These are phyloP conservation scores for Saussurea involucrata DNA, from an alignment of 129 eudicot species.

Conservation along the genomic window DNA sequence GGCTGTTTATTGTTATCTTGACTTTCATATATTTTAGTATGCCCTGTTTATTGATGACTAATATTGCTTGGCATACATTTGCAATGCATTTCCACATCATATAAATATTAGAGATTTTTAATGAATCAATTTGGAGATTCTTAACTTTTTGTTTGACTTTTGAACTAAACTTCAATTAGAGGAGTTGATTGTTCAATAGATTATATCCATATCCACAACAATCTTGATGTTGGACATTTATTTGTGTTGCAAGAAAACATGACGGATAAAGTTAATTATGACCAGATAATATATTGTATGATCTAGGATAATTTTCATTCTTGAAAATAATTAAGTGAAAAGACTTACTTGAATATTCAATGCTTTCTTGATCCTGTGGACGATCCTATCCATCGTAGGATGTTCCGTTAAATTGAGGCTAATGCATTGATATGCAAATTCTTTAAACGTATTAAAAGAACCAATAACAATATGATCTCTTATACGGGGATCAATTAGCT, in stretches of 20 bases:
- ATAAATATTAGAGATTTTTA: too few species aligned
- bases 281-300: neutral
- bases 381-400: neutral
- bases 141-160: neutral
- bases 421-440: conserved; percentile 11
- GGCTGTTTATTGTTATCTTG: too few species aligned
- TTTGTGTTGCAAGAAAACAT: neutral
- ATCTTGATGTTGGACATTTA: neutral
- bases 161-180: neutral
- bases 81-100: too few species aligned
- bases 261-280: neutral
- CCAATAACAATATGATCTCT: neutral
- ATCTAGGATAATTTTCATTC: neutral
- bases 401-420: neutral
- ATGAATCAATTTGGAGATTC: neutral
- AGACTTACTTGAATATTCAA: conserved; percentile 6
- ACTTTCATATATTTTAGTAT: too few species aligned
- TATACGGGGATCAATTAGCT: neutral
- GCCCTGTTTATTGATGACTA: too few species aligned
- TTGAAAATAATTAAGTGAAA: neutral
- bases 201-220: neutral
- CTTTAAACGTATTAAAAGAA: neutral
- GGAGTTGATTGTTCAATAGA: neutral
- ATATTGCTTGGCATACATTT: too few species aligned
- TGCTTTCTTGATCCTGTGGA: neutral